Percentiles rank a stretch among this genome's conserved stretches.
phyloP scores from a whole-genome alignment of 768 basidiomycete genomes.

The Termitomyces sp. region DNA sequence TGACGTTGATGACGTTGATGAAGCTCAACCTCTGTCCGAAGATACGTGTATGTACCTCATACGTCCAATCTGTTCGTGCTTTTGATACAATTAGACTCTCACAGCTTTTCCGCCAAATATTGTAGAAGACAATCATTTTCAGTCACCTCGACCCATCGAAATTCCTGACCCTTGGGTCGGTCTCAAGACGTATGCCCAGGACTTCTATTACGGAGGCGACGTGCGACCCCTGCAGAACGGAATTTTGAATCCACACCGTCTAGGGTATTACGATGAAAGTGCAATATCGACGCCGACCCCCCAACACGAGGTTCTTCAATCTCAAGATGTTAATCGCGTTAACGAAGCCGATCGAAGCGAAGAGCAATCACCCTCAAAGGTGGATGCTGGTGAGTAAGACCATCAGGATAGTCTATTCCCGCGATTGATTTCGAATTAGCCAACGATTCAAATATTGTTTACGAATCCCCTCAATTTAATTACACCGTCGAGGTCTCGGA shows the following conservation, averaged over 20 bases:
- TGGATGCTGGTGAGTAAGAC: conserved; percentile 11
- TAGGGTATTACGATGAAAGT: conserved; percentile 9
- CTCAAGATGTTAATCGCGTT: neutral
- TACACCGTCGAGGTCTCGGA: conserved; percentile 30
- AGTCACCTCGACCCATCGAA: conserved; percentile 17
- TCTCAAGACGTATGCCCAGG: conserved; percentile 29
- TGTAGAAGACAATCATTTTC: conserved; percentile 9
- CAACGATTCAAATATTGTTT: conserved; percentile 5
- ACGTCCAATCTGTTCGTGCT: neutral
- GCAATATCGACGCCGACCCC: conserved; percentile 3
- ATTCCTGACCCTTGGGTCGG: conserved; percentile 33
- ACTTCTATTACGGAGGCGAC: conserved; percentile 30
- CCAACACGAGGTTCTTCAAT: neutral
- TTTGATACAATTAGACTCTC: neutral
- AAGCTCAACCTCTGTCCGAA: conserved; percentile 24
- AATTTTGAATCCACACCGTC: conserved; percentile 1
- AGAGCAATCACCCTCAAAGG: conserved; percentile 3
- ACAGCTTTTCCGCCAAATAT: conserved; percentile 7
- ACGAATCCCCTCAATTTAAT: neutral
- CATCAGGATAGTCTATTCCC: neutral
- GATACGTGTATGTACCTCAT: conserved; percentile 27
- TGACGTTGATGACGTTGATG: conserved; percentile 6
- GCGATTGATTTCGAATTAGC: neutral
- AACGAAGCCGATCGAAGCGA: neutral
- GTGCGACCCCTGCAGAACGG: conserved; percentile 3